A percentile compares a stretch with the other conserved stretches of the same genome.
Conservation (phyloP, 163 green algal species). For the Scenedesmus sp. region DNA sequence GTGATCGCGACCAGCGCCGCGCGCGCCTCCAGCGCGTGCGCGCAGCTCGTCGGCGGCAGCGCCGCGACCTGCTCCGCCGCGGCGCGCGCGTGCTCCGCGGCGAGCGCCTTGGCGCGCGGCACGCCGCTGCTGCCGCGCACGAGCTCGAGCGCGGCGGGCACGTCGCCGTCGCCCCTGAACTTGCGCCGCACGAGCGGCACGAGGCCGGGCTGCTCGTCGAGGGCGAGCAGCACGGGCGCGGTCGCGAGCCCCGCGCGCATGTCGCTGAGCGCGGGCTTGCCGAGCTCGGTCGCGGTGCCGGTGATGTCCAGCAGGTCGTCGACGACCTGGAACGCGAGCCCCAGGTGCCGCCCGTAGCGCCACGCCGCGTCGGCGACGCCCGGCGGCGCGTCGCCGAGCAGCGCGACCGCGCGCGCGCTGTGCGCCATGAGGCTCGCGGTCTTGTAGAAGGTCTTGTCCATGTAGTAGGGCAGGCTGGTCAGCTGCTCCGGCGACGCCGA, state of each 20-base stretch:
- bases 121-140: conserved; percentile 77
- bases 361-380: conserved; percentile 68
- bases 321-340: conserved; percentile 82
- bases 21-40: conserved; percentile 67
- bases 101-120: conserved; percentile 74
- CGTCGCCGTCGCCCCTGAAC: conserved; percentile 88
- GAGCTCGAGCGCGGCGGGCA: conserved; percentile 77
- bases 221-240: conserved; percentile 92
- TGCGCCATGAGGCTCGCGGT: conserved; percentile 97
- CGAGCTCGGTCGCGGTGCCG: conserved; percentile 77
- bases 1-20: conserved; percentile 81
- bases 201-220: conserved; percentile 82
- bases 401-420: conserved; percentile 79
- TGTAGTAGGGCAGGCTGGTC: conserved; percentile 87
- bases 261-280: conserved; percentile 95
- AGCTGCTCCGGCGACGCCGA: conserved; percentile 76
- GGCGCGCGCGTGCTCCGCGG: conserved; percentile 57
- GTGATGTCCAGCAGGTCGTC: conserved; percentile 98
- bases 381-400: conserved; percentile 69
- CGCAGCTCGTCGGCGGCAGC: conserved; percentile 59
- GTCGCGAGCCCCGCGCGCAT: conserved; percentile 91
- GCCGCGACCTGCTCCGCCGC: conserved; percentile 64
- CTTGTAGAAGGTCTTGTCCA: conserved; percentile 97
- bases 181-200: conserved; percentile 82
- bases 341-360: conserved; percentile 84